These are phyloP conservation scores for Lizonia empirigonia DNA, from an alignment of 2,329 filamentous ascomycete genomes.

Conservation along the genomic window DNA sequence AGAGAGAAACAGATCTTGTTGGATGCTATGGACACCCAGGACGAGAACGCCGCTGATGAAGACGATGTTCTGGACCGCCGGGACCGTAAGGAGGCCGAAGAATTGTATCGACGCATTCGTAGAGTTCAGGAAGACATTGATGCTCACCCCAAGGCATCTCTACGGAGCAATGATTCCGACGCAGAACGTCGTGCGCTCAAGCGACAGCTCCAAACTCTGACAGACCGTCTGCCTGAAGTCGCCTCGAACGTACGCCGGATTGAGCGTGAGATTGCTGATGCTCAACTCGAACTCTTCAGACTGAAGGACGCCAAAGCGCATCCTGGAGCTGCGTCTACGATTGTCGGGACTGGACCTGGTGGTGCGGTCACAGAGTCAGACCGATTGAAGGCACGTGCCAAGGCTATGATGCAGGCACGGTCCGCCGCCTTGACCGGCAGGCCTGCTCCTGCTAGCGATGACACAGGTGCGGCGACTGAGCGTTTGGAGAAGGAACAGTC, in stretches of 20 bases:
- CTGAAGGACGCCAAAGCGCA: conserved; percentile 91
- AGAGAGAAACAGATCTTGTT: conserved; percentile 92
- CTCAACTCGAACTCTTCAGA: conserved; percentile 89
- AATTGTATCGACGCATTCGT: conserved; percentile 89
- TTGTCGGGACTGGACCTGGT: conserved; percentile 91
- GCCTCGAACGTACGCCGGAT: conserved; percentile 90
- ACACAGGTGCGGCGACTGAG: conserved; percentile 79
- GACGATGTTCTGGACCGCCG: conserved; percentile 90
- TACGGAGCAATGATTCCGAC: conserved; percentile 71
- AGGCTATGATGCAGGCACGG: conserved; percentile 98
- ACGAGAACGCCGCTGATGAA: conserved; percentile 87
- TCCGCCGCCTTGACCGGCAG: conserved; percentile 90
- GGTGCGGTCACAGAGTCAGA: conserved; percentile 91
- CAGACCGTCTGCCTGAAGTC: conserved; percentile 87
- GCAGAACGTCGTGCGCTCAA: conserved; percentile 86
- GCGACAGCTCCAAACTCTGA: conserved; percentile 85
- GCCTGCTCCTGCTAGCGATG: conserved; percentile 71
- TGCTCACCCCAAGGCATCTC: conserved; percentile 77
- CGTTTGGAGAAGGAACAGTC: conserved; percentile 87
- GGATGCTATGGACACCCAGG: conserved; percentile 94
- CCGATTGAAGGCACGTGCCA: conserved; percentile 89
- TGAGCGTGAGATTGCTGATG: conserved; percentile 91
- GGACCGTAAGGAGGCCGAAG: conserved; percentile 90
- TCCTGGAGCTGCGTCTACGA: conserved; percentile 76
- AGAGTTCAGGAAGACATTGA: conserved; percentile 95